Base-by-base conservation (phyloP, 768 basidiomycete species). In the Phylloporus scabripes region DNA sequence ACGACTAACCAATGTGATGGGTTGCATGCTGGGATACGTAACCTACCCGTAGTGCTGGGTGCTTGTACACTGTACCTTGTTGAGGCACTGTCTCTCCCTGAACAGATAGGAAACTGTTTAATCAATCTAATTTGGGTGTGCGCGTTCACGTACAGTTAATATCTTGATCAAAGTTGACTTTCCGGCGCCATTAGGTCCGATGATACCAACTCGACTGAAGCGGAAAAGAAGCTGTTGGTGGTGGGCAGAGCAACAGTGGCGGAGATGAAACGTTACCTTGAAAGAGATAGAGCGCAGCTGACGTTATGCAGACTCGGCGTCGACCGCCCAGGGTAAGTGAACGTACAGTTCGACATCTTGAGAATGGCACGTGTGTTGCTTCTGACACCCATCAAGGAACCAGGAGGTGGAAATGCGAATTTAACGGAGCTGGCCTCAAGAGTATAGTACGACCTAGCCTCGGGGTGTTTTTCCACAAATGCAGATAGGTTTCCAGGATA, bases 1-100 rank as follows among this genome's bases (percentile, higher is more conserved):
- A 56, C 50, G 26, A 65, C 68, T 45, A 60, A 82, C 87, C 87
- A 54, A 95, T 87, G 65, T 98, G 94, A 73, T 96, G 95, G 48
- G 95, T 97, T 32, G 94, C 94, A 68, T 98, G 94, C 62, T 98
- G 94, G 4, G 95, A 94, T 54, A 98, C 92, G 68, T 97, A 97
- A 45, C 92, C 94, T 46, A 97, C 89, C 53, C 94, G 88, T 33
- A 98, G 72, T 31, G 91, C 77, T 28, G 93, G 94, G 64, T 98
- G 94, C 63, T 96, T 96, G 72, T 92, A 90, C 39, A 94, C 92
- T 7, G 80, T 78, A 28, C 94, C 94, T 65, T 88, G 82, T 68
- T 98, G 93, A 38, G 95, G 92, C 42, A 80, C 73, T 15, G 90
- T 88, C 69, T 98, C 94, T 56, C 94, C 94, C 87, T 89, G 60